Percentiles rank a stretch among this genome's conserved stretches.
These are phyloP conservation scores for Syzygium grande DNA, from an alignment of 345 rosid species.

Conservation along the genomic window DNA sequence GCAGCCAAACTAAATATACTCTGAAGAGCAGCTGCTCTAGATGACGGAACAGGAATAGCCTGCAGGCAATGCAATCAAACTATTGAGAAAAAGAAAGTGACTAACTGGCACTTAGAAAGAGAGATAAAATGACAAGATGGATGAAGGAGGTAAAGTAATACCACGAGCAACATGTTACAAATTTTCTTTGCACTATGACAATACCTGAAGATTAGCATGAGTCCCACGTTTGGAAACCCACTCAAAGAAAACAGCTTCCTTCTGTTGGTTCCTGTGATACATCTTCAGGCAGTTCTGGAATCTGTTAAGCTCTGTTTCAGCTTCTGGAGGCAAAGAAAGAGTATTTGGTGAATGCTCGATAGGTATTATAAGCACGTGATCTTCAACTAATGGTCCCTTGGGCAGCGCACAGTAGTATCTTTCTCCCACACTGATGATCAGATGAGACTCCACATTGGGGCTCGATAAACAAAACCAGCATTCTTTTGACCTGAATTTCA, in stretches of 20 bases:
- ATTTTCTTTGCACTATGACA: not conserved
- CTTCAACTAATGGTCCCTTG: conserved; percentile 73
- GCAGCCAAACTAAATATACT: conserved; percentile 74
- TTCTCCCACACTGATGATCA: conserved; percentile 67
- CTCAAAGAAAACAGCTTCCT: conserved; percentile 80
- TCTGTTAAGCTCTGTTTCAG: conserved; percentile 57
- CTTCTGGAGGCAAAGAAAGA: conserved; percentile 38
- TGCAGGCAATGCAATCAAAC: conserved; percentile 5
- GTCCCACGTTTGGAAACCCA: conserved; percentile 66
- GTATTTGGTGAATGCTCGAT: conserved; percentile 71
- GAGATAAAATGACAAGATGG: not conserved
- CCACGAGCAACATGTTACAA: not conserved
- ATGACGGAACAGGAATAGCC: conserved; percentile 79
- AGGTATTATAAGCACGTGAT: conserved; percentile 68
- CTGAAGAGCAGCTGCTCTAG: conserved; percentile 51
- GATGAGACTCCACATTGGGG: conserved; percentile 67
- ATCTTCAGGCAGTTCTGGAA: conserved; percentile 49
- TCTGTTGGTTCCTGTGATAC: conserved; percentile 55
- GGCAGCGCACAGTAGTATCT: conserved; percentile 78
- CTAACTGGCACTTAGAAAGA: not conserved
- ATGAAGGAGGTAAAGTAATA: not conserved
- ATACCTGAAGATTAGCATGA: conserved; percentile 91
- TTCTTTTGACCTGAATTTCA: conserved; percentile 51
- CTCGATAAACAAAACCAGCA: conserved; percentile 95
- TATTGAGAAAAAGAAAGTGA: not conserved